Conservation (phyloP, 2,329 filamentous ascomycete species). For the Parascedosporium putredinis region DNA sequence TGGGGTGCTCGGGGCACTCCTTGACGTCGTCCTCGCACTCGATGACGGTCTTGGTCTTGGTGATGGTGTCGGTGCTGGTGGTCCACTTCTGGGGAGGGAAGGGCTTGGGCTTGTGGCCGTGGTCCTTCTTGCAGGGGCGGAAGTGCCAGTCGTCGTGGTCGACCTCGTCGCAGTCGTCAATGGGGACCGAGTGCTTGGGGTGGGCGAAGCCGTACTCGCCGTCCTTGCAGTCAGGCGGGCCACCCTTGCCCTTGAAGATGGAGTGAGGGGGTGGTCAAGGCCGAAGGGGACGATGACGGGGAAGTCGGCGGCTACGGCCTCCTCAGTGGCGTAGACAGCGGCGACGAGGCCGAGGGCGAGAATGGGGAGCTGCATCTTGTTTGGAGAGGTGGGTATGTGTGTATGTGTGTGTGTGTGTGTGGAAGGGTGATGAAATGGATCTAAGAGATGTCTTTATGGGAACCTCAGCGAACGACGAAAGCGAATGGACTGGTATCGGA, state of each 20-base stretch:
- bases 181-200: constrained; percentile 25
- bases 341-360: constrained; percentile 13
- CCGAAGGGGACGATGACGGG: constrained; percentile 11
- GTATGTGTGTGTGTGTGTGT: too few species aligned
- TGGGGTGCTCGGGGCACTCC: constrained; percentile 27
- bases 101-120: constrained; percentile 14
- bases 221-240: constrained; percentile 16
- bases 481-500: constrained; percentile 16
- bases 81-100: constrained; percentile 24
- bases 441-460: not conserved
- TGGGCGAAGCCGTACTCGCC: constrained; percentile 18
- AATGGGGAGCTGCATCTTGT: constrained; percentile 12
- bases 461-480: constrained; percentile 12
- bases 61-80: constrained; percentile 30
- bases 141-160: constrained; percentile 24
- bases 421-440: not conserved
- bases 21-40: constrained; percentile 25
- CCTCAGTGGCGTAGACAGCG: constrained; percentile 8
- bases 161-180: constrained; percentile 25
- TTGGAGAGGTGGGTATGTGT: not conserved
- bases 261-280: constrained; percentile 12
- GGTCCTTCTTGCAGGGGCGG: constrained; percentile 21
- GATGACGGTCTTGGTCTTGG: constrained; percentile 27
- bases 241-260: constrained; percentile 5
- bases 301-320: not conserved